A percentile compares a stretch with the other conserved stretches of the same genome.
Conservation (phyloP, 164 flowering plant genomes). For the Umbilicus rupestris region DNA sequence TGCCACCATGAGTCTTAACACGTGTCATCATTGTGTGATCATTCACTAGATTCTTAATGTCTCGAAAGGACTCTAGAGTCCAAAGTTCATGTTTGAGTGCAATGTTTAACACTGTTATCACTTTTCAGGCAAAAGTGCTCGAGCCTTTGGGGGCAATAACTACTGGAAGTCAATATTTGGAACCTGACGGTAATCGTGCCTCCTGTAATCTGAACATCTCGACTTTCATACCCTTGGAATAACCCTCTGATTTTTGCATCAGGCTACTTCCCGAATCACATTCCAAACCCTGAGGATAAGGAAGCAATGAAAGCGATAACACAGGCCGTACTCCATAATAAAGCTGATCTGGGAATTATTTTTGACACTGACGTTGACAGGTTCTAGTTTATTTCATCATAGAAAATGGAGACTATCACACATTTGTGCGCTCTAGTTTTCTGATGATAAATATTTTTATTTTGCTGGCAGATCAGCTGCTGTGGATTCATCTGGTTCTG, state of each 20-base stretch:
- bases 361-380: constrained; percentile 99
- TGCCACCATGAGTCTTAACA: neutral
- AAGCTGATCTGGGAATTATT: constrained; percentile 93
- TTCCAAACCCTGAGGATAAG: constrained; percentile 97
- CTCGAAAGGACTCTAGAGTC: neutral
- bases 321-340: constrained; percentile 73
- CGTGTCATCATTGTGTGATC: neutral
- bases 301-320: constrained; percentile 91
- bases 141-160: constrained; percentile 91
- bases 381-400: constrained; percentile 23
- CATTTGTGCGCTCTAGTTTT: neutral
- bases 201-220: neutral
- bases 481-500: constrained; percentile 86
- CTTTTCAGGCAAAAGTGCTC: constrained; percentile 74
- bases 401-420: neutral
- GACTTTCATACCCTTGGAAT: neutral
- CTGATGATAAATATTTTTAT: constrained; percentile 6
- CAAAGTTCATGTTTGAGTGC: neutral
- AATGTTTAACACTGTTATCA: neutral
- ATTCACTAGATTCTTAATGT: neutral
- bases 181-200: constrained; percentile 73
- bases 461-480: constrained; percentile 80
- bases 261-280: constrained; percentile 96
- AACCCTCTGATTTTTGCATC: neutral
- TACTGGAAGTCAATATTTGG: constrained; percentile 90